phyloP scores from a whole-genome alignment of 2,329 filamentous ascomycete genomes.

The Dryadomyces sulphureus region DNA sequence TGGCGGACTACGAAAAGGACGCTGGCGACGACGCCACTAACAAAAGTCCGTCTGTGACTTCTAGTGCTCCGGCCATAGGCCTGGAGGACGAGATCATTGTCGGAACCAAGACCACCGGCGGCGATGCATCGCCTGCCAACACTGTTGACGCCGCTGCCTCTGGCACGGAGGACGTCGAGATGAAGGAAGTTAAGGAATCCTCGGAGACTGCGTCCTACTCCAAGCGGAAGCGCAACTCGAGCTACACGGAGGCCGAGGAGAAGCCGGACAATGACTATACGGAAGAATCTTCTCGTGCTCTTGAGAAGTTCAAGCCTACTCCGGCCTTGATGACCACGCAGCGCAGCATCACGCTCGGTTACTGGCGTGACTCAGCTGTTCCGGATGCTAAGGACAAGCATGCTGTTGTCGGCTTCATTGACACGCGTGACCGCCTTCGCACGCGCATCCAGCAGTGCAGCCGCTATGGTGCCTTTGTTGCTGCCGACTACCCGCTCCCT shows the following conservation, averaged over 20 bases:
- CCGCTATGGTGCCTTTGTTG: constrained; percentile 30
- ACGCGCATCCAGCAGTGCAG: constrained; percentile 40
- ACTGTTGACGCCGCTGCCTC: constrained; percentile 16
- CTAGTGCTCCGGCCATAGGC: constrained; percentile 21
- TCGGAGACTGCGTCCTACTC: constrained; percentile 26
- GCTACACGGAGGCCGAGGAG: constrained; percentile 34
- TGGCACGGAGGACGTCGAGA: constrained; percentile 27
- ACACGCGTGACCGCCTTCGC: constrained; percentile 43
- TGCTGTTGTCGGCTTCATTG: constrained; percentile 47
- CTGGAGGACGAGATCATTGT: constrained; percentile 40
- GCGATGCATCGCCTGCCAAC: constrained; percentile 20
- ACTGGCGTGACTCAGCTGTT: constrained; percentile 44
- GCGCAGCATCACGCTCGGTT: constrained; percentile 38
- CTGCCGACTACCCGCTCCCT: constrained; percentile 32
- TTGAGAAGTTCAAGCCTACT: not conserved
- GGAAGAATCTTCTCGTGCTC: constrained; percentile 17
- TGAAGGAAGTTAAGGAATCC: constrained; percentile 25
- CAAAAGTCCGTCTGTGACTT: constrained; percentile 18
- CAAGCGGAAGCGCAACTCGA: constrained; percentile 40
- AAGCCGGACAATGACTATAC: too few species aligned
- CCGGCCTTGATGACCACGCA: constrained; percentile 4
- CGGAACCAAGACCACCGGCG: constrained; percentile 25
- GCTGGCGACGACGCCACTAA: not conserved
- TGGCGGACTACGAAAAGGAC: constrained; percentile 3
- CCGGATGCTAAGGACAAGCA: constrained; percentile 36